Evolutionary conservation across 2,329 filamentous ascomycete species (phyloP).

Genomic region (Penicillium thymicola): DNA sequence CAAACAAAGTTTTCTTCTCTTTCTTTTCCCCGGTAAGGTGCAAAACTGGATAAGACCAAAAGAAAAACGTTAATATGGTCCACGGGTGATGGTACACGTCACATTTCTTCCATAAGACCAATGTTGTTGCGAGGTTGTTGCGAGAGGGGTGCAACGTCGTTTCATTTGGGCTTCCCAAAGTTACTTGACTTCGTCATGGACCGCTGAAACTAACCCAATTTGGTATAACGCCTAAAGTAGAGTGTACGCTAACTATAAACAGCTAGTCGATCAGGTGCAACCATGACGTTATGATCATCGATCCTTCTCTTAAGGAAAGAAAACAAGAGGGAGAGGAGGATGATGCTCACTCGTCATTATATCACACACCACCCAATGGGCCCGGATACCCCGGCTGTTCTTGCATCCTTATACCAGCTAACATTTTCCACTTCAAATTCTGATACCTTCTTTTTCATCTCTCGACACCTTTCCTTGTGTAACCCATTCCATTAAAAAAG

Average conservation of each 20-base stretch:
- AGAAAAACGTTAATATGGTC: slow-evolving; percentile 10
- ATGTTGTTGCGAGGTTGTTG: background rate
- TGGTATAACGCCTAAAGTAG: slow-evolving; percentile 15
- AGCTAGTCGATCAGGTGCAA: slow-evolving; percentile 25
- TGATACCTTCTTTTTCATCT: background rate
- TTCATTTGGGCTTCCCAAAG: slow-evolving; percentile 1
- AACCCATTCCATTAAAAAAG: background rate
- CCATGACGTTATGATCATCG: slow-evolving; percentile 36
- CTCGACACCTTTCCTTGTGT: slow-evolving; percentile 1
- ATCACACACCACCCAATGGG: slow-evolving; percentile 13
- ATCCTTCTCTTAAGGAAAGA: background rate
- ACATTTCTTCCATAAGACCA: slow-evolving; percentile 12
- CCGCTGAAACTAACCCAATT: slow-evolving; percentile 14
- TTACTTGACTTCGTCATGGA: slow-evolving; percentile 33
- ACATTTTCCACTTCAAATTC: background rate
- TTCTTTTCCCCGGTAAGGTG: background rate
- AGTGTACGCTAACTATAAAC: slow-evolving; percentile 20
- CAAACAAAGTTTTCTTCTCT: background rate
- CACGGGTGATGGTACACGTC: slow-evolving; percentile 20
- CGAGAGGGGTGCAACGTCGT: slow-evolving; percentile 28
- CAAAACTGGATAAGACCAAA: slow-evolving; percentile 13
- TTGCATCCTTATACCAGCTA: slow-evolving; percentile 3
- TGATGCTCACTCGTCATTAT: slow-evolving; percentile 22
- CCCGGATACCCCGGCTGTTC: slow-evolving; percentile 21
- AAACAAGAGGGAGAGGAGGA: background rate